Evolutionary conservation across 805 yeast species (phyloP), one percentile per base, ranked within the genome.

Genomic region (Candida stauntonica): DNA sequence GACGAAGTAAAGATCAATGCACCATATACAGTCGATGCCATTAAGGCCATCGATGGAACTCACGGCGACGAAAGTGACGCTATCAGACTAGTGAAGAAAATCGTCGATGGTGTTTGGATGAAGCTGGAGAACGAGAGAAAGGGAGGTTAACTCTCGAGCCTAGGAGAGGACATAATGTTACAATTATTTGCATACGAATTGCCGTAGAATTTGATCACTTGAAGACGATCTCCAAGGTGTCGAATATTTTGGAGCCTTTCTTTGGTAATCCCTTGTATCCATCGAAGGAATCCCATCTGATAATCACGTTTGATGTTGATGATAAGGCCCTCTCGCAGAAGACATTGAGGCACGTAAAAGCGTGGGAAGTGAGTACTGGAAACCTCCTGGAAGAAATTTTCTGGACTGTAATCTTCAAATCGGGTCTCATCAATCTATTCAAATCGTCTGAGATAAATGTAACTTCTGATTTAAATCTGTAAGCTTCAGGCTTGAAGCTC

Each of bases 211-310:
- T n/a, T n/a, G n/a, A n/a, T n/a, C n/a, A n/a, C n/a, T n/a, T 21
- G 11, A 8, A 21, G 9, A 21, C 24, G 16, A 32, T 27, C 35
- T 46, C 53, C 21, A 51, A 29, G 5, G 21, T 37, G n/a, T 78
- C 79, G 49, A 83, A 81, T 9, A 72, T 48, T 44, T 66, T 64
- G 4, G 63, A 39, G 0, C 88, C 88, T 45, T 70, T 72, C 32
- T 64, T 64, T n/a, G 54, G 51, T 1, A 78, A 69, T 2, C 93
- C 94, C 46, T 71, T 70, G 41, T 68, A 68, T 0, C 95, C 94
- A 58, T 85, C 94, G 48, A 81, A 62, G 0, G 73, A 69, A 3
- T 65, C 63, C 80, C 81, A 77, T 28, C 14, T 9, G 24, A 39
- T 12, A 8, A 21, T 11, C 7, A 11, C 24, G 11, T 11, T 21